A percentile compares a stretch with the other conserved stretches of the same genome.
These are phyloP conservation scores for Cystobasidium sp. DNA, from an alignment of 1,284 basidiomycete species.

Conservation along the genomic window DNA sequence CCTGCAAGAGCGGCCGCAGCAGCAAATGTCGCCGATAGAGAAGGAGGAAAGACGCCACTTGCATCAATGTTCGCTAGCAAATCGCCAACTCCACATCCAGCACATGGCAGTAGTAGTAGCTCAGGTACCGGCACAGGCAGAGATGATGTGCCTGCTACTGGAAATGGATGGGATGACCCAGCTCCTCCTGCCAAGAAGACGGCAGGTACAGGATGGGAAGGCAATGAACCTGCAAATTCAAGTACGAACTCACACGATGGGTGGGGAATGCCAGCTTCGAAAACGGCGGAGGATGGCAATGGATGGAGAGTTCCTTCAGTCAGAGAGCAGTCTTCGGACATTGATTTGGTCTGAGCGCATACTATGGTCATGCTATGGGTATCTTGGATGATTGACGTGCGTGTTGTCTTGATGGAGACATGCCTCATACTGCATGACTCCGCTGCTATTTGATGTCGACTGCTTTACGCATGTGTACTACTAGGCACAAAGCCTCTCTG, in stretches of 20 bases:
- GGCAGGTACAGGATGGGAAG: neutral
- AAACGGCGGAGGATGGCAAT: neutral
- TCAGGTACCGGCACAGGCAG: neutral
- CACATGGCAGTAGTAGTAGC: neutral
- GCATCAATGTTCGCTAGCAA: neutral
- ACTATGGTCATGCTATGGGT: no score
- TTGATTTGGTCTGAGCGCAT: slow-evolving; percentile 9
- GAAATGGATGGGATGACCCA: slow-evolving; percentile 3
- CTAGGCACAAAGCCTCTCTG: no score
- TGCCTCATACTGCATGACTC: no score
- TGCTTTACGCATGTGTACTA: no score
- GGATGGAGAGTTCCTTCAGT: neutral
- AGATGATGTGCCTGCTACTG: neutral
- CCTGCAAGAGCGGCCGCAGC: neutral
- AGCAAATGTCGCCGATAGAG: neutral
- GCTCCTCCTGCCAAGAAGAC: neutral
- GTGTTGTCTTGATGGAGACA: no score
- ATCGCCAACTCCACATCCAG: slow-evolving; percentile 20
- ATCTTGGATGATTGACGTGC: no score
- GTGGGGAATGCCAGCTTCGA: slow-evolving; percentile 6
- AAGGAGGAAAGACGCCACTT: slow-evolving; percentile 4
- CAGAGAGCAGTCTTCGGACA: slow-evolving; percentile 21
- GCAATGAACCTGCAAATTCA: neutral
- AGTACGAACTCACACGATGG: neutral
- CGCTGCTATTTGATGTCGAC: no score